phyloP scores from a whole-genome alignment of 495 filamentous ascomycete genomes.

The Geopyxis carbonaria region DNA sequence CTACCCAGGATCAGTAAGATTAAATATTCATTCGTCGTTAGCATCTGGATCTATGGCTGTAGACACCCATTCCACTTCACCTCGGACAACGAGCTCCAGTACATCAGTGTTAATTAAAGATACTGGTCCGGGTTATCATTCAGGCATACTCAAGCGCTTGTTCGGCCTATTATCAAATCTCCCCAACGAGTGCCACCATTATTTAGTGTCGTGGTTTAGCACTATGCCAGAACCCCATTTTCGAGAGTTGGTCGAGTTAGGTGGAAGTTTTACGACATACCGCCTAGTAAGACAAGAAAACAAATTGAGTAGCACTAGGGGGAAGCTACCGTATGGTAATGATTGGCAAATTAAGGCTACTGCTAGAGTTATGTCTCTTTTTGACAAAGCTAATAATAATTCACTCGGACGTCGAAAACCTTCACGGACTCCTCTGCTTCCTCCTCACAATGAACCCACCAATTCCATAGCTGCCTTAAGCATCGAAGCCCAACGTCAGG shows the following conservation, averaged over 20 bases:
- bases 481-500: slow-evolving; percentile 31
- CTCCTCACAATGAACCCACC: neutral
- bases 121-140: slow-evolving; percentile 41
- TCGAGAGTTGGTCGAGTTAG: slow-evolving; percentile 53
- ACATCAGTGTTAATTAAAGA: neutral
- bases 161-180: slow-evolving; percentile 64
- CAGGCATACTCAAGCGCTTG: slow-evolving; percentile 75
- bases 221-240: slow-evolving; percentile 53
- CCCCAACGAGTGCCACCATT: slow-evolving; percentile 58
- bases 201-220: slow-evolving; percentile 73
- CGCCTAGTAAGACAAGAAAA: slow-evolving; percentile 57
- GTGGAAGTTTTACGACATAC: slow-evolving; percentile 68
- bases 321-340: slow-evolving; percentile 51
- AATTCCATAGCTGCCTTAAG: neutral
- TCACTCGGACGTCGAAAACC: slow-evolving; percentile 2
- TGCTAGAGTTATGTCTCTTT: slow-evolving; percentile 60
- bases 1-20: slow-evolving; percentile 27
- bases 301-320: slow-evolving; percentile 27
- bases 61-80: slow-evolving; percentile 9
- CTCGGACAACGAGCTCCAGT: neutral
- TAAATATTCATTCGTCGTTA: slow-evolving; percentile 6
- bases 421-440: neutral
- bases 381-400: slow-evolving; percentile 66
- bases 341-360: slow-evolving; percentile 87
- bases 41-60: slow-evolving; percentile 13